Evolutionary conservation across 352 stramenopile genomes (phyloP), one percentile per base, ranked within the genome.

Genomic region (Pythium myriotylum): DNA sequence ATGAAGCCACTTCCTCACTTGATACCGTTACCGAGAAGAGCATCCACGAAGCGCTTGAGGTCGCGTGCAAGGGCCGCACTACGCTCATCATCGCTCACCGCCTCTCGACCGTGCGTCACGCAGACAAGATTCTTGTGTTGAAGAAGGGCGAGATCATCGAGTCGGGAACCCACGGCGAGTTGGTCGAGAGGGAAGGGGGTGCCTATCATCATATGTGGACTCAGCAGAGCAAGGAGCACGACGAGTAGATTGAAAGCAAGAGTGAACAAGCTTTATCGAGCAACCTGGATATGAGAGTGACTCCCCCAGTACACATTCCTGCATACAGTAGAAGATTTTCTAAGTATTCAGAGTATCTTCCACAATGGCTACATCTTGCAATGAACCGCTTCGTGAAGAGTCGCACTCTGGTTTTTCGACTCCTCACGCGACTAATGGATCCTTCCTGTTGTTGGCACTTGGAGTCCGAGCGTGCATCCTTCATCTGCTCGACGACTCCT

Each of bases 81-180:
- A 91, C 80, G 17, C 59, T 94, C 46, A 87, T 91, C 58, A 92
- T 94, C 32, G 85, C 85, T 3, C 85, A 94, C 52, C 76, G 85
- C 10, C 74, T 94, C n/a, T 91, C 81, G n/a, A 94, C 85, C 1
- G 67, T 94, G 8, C 79, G 77, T 9, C 74, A 90, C 47, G 82
- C 85, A 0, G 70, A 94, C 76, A 78, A 74, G 29, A 89, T 91
- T 49, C 26, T 91, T 23, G 81, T 91, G 48, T 54, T 91, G 12
- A 50, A 85, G 54, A 79, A 81, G 46, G 81, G 81, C 6, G 62
- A 55, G 19, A 69, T 91, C 46, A 50, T 86, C 0, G 81, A 91
- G 60, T 68, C 52, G 4, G 81, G 81, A 4, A 80, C 56, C 23
- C 81, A 91, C 59, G 29, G 60, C 9, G 17, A 68, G 20, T 64